Conservation (phyloP, 495 filamentous ascomycete species). For the Choiromyces venosus region DNA sequence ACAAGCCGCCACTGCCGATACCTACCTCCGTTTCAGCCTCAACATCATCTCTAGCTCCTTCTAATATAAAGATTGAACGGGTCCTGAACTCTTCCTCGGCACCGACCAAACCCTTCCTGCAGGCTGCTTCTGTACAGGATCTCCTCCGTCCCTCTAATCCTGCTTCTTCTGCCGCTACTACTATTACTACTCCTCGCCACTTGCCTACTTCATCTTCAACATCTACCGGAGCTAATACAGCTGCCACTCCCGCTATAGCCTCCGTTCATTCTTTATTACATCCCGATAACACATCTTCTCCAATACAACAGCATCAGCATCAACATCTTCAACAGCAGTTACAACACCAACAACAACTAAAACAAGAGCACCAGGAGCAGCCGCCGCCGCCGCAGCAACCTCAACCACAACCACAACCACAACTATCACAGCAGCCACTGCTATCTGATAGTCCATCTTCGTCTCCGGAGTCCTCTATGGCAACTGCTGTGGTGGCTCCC, state of each 20-base stretch:
- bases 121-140: slow-evolving; percentile 5
- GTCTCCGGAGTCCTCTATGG: slow-evolving; percentile 26
- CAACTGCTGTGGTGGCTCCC: slow-evolving; percentile 31
- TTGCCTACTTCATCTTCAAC: background rate
- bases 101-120: slow-evolving; percentile 25
- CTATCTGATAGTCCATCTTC: slow-evolving; percentile 14
- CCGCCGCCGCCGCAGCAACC: slow-evolving; percentile 5
- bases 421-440: slow-evolving; percentile 17
- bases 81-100: slow-evolving; percentile 31
- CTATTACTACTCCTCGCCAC: slow-evolving; percentile 6
- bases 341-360: background rate
- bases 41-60: slow-evolving; percentile 23
- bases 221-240: background rate
- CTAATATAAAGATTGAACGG: slow-evolving; percentile 37
- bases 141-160: background rate
- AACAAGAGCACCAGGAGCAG: slow-evolving; percentile 18
- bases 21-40: slow-evolving; percentile 32
- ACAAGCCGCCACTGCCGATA: slow-evolving; percentile 24
- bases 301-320: slow-evolving; percentile 12
- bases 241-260: background rate
- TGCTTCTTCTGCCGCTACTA: slow-evolving; percentile 3
- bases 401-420: background rate
- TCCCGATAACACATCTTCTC: slow-evolving; percentile 19
- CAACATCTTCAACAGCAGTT: slow-evolving; percentile 4
- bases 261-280: slow-evolving; percentile 3